These are phyloP conservation scores for Choanephora cucurbitarum DNA, from an alignment of 371 early-diverging fungal species.

Conservation along the genomic window DNA sequence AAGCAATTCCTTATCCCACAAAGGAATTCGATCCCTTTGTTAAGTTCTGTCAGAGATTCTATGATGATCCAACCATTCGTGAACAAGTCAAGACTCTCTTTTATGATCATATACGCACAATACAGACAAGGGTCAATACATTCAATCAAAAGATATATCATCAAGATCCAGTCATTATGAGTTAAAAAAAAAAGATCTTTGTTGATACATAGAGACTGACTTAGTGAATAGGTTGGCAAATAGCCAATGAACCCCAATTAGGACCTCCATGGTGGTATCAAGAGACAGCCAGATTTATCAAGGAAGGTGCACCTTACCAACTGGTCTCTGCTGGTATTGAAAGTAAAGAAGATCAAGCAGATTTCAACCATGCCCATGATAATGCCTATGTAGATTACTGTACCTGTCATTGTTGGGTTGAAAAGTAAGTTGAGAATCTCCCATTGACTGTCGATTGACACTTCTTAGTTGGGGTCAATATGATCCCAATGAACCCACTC, in stretches of 20 bases:
- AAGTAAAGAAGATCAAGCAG: constrained; percentile 46
- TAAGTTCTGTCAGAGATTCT: constrained; percentile 41
- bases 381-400: constrained; percentile 50
- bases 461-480: constrained; percentile 49
- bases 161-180: constrained; percentile 46
- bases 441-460: neutral
- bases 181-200: constrained; percentile 18
- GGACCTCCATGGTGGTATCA: constrained; percentile 51
- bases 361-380: constrained; percentile 53
- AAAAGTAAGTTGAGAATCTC: constrained; percentile 47
- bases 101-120: constrained; percentile 34
- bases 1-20: constrained; percentile 51
- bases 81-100: constrained; percentile 30
- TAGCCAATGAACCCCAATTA: constrained; percentile 48
- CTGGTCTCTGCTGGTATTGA: constrained; percentile 59
- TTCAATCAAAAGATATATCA: constrained; percentile 40
- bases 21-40: constrained; percentile 27
- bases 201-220: neutral
- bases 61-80: constrained; percentile 29
- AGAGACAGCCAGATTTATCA: constrained; percentile 49
- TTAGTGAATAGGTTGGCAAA: constrained; percentile 39
- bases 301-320: constrained; percentile 47
- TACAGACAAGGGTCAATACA: constrained; percentile 37
- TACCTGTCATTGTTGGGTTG: constrained; percentile 61
- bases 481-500: constrained; percentile 34